These are phyloP conservation scores for Trichocladium antarcticum DNA, from an alignment of 495 filamentous ascomycete species.

Conservation along the genomic window DNA sequence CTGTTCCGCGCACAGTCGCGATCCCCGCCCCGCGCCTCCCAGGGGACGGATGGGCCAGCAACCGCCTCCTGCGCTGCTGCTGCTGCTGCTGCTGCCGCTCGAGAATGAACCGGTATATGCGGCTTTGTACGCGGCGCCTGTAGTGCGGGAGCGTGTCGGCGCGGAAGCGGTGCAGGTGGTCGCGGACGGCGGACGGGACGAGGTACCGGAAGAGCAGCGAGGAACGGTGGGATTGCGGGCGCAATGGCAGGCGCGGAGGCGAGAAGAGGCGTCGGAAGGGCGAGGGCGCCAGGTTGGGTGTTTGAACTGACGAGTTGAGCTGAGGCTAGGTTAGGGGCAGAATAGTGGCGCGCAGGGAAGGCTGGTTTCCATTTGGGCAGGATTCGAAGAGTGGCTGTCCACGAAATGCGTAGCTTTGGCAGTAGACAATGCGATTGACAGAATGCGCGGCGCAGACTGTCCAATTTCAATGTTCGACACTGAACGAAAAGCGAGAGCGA, in stretches of 20 bases:
- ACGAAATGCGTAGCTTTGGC: no score
- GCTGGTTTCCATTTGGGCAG: no score
- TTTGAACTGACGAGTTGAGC: no score
- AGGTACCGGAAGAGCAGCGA: slow-evolving; percentile 46
- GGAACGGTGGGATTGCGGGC: not conserved
- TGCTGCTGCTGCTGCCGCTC: slow-evolving; percentile 48
- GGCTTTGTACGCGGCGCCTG: slow-evolving; percentile 56
- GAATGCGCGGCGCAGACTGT: no score
- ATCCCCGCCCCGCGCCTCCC: not conserved
- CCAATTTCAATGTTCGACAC: no score
- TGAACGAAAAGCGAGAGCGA: no score
- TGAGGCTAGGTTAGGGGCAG: no score
- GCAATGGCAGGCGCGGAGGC: slow-evolving; percentile 3
- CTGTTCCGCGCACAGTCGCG: not conserved
- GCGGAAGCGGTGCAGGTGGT: slow-evolving; percentile 53
- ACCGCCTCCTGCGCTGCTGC: slow-evolving; percentile 25
- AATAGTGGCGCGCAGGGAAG: no score
- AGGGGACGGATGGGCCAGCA: not conserved
- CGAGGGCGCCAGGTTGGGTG: slow-evolving; percentile 17
- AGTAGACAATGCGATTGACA: no score
- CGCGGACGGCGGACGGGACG: slow-evolving; percentile 44
- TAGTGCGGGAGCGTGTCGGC: slow-evolving; percentile 63
- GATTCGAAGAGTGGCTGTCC: no score
- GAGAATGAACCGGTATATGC: slow-evolving; percentile 63
- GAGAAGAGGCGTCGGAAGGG: slow-evolving; percentile 12